Base-by-base conservation (phyloP, 768 basidiomycete genomes). In the Russula earlei region DNA sequence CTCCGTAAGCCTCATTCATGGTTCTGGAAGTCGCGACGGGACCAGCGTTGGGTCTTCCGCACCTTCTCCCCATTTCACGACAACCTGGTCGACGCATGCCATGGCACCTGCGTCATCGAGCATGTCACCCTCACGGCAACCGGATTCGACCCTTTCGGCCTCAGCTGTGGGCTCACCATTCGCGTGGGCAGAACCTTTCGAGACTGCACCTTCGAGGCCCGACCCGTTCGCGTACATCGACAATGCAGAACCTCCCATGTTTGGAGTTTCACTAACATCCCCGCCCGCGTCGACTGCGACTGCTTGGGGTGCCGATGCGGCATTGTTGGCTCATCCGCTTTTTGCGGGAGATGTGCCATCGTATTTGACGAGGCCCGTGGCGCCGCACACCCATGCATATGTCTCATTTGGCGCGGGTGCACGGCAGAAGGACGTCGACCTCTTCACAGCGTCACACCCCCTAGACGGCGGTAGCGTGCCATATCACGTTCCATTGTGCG, bases 351-450 rank as follows among this genome's bases (percentile, higher is more conserved):
- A 54, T n/a, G n/a, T 52, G 12, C 49, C 45, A 12, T 29, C 70
- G 58, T 66, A 72, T 41, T 70, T 72, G 37, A 68, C 78, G 56
- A 75, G 78, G 38, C 50, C 56, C 5, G 76, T 77, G 48, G 81
- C 87, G 27, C 73, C 84, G 33, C 74, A 90, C 66, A 69, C 82
- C 2, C 80, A 86, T 52, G 87, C 85, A 34, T 92, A 81, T 66
- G 83, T 93, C 10, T 87, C 91, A 0, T 90, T 94, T 62, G 91
- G 91, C 20, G 84, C 91, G 5, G 92, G 92, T 2, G 83, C 83
- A 74, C 74, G 80, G 27, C 90, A 93, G 68, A 91, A 91, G 66
- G 83, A 91, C 58, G 75, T 95, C 41, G 92, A 95, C 64, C 75
- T 76, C 14, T 88, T 76, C 66, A 88, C 85, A 0, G 82, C 88